A percentile compares a stretch with the other conserved stretches of the same genome.
phyloP scores from a whole-genome alignment of 306 rosid genomes.

The Glycine latifolia region DNA sequence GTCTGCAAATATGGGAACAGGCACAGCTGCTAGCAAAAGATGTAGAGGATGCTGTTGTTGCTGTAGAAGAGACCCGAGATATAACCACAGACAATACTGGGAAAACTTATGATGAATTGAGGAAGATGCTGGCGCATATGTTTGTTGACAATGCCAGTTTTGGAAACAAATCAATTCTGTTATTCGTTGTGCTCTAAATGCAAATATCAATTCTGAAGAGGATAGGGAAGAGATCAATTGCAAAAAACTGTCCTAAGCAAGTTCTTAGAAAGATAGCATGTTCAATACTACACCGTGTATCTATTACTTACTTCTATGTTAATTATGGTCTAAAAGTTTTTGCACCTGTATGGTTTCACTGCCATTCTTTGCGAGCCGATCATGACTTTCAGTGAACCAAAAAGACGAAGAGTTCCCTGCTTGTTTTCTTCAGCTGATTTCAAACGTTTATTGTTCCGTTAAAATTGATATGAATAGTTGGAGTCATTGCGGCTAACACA shows the following conservation, averaged over 20 bases:
- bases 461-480: neutral
- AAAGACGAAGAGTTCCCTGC: neutral
- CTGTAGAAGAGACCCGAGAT: constrained; percentile 49
- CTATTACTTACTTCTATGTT: neutral
- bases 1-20: constrained; percentile 59
- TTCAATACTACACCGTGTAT: constrained; percentile 17
- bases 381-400: neutral
- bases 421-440: no score
- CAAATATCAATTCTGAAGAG: constrained; percentile 53
- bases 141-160: constrained; percentile 85
- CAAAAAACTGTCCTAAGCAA: constrained; percentile 73
- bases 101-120: constrained; percentile 63
- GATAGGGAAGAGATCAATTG: constrained; percentile 57
- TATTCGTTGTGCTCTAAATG: constrained; percentile 72
- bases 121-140: constrained; percentile 70
- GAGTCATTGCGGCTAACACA: neutral
- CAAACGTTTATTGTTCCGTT: neutral
- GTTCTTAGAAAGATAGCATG: constrained; percentile 66
- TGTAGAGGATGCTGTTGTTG: constrained; percentile 58
- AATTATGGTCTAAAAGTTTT: neutral
- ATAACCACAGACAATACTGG: constrained; percentile 39
- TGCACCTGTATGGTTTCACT: neutral
- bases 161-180: constrained; percentile 82
- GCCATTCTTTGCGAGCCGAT: neutral
- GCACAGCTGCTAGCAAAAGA: constrained; percentile 91